These are phyloP conservation scores for Phtheirospermum japonicum DNA, from an alignment of 257 asterid genomes.

Conservation along the genomic window DNA sequence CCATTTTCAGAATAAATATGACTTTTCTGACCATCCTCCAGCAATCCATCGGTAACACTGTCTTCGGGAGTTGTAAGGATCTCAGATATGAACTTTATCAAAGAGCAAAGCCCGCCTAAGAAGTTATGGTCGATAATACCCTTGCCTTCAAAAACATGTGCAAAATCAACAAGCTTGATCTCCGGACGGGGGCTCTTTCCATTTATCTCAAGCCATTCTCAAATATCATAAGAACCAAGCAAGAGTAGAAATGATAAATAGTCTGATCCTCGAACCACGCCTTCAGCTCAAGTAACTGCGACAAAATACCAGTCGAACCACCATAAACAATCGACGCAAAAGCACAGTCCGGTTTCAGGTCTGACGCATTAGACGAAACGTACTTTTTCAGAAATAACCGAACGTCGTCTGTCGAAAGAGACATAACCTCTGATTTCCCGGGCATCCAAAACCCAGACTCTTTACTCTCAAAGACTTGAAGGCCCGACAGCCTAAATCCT, in stretches of 20 bases:
- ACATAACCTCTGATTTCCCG: slow-evolving; percentile 33
- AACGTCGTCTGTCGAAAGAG: slow-evolving; percentile 54
- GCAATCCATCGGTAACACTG: slow-evolving; percentile 28
- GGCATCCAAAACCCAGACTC: slow-evolving; percentile 71
- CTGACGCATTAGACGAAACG: slow-evolving; percentile 52
- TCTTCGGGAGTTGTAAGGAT: slow-evolving; percentile 52
- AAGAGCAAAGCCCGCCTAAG: slow-evolving; percentile 85
- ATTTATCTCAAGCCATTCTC: slow-evolving; percentile 53
- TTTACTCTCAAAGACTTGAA: slow-evolving; percentile 44
- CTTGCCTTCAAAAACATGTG: slow-evolving; percentile 67
- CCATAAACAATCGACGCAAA: slow-evolving; percentile 79
- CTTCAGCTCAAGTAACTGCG: slow-evolving; percentile 77
- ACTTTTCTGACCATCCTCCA: slow-evolving; percentile 39
- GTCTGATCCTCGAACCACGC: slow-evolving; percentile 95
- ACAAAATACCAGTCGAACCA: slow-evolving; percentile 68
- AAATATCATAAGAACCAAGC: slow-evolving; percentile 67
- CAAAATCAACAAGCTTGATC: slow-evolving; percentile 78
- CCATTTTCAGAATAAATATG: slow-evolving; percentile 34
- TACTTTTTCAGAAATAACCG: slow-evolving; percentile 51
- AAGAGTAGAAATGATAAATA: slow-evolving; percentile 62
- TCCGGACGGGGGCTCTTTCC: slow-evolving; percentile 57
- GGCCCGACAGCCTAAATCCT: slow-evolving; percentile 84
- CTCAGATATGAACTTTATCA: slow-evolving; percentile 75
- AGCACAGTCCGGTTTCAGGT: slow-evolving; percentile 61
- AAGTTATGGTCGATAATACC: slow-evolving; percentile 86